Base-by-base conservation (phyloP, 2,329 filamentous ascomycete genomes). In the Neoarthrinium moseri region DNA sequence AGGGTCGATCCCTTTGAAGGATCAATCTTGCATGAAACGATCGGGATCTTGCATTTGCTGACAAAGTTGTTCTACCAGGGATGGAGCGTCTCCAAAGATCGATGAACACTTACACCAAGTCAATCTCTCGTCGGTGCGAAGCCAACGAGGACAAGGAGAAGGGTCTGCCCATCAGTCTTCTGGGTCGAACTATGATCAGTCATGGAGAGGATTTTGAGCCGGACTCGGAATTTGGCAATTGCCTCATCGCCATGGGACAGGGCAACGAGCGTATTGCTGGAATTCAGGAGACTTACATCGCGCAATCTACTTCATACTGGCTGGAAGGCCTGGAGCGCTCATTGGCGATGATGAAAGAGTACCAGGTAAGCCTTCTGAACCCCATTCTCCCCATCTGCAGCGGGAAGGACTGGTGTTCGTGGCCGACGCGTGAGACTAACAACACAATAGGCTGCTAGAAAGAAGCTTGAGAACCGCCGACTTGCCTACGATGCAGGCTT, bases 321-420 rank as follows among this genome's bases (percentile, higher is more conserved):
- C 76, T 95, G 47, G 91, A 96, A 65, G 91, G 88, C n/a, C 74
- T 96, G 18, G 92, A 97, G 66, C 78, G 91, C 54, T 95, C 87
- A 21, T 69, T 96, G 43, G 85, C 89, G 27, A 94, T 96, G 78
- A 92, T 97, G 89, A 96, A 95, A 66, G 94, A 97, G 62, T 97
- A 96, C 59, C 91, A 96, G 78, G 88, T 92, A 76, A 45, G 78
- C 64, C 17, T 23, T n/a, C n/a, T n/a, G n/a, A n/a, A n/a, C n/a
- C n/a, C n/a, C n/a, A n/a, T n/a, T n/a, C n/a, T n/a, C n/a, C n/a
- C n/a, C n/a, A n/a, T n/a, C n/a, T n/a, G n/a, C n/a, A n/a, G n/a
- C n/a, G n/a, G n/a, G n/a, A n/a, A n/a, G n/a, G n/a, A n/a, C n/a
- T n/a, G n/a, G n/a, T n/a, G n/a, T n/a, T n/a, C n/a, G n/a, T n/a